Evolutionary conservation across 2,329 filamentous ascomycete genomes (phyloP), one percentile per base, ranked within the genome.

Genomic region (Penicillium concentricum): DNA sequence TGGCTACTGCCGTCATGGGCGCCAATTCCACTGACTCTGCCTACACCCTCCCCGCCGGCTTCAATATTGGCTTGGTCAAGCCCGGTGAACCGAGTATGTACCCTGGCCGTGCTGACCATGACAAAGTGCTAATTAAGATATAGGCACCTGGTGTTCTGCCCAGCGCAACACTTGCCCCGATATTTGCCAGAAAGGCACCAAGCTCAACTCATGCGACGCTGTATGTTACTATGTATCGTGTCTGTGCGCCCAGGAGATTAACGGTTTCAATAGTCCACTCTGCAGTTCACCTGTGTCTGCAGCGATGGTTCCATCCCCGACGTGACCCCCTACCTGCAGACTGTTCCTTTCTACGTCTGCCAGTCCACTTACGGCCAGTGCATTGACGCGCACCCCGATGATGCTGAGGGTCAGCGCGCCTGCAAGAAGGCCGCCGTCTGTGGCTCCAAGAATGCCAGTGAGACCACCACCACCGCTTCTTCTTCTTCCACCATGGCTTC

Each of bases 261-360:
- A 58, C 28, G 30, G 7, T 45, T 22, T 39, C 26, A 38, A 22
- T 30, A 74, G 60, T 59, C 41, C 22, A 76, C 77, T 18, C 78
- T 88, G 58, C 71, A 71, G 34, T 88, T 78, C 76, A 77, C 68
- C 56, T 89, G 86, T 74, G 75, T 76, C 49, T 89, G 86, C 78
- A 61, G 67, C 61, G 82, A 85, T 69, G 81, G 80, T 62, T 80
- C 78, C 41, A 69, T 71, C 8, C 84, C 84, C 63, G 79, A 85
- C 67, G 78, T 86, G 64, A 70, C 75, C 58, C 74, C 78, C 64
- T 89, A 86, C 74, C 64, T 73, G 52, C 75, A 83, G 72, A 84
- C 84, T 24, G 75, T 89, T 47, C 84, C 85, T 41, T 84, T 78
- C 73, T 86, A 78, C 72, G 79, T 84, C 71, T 88, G 86, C 76